phyloP scores from a whole-genome alignment of 805 yeast species.

The Wickerhamiella parazyma region DNA sequence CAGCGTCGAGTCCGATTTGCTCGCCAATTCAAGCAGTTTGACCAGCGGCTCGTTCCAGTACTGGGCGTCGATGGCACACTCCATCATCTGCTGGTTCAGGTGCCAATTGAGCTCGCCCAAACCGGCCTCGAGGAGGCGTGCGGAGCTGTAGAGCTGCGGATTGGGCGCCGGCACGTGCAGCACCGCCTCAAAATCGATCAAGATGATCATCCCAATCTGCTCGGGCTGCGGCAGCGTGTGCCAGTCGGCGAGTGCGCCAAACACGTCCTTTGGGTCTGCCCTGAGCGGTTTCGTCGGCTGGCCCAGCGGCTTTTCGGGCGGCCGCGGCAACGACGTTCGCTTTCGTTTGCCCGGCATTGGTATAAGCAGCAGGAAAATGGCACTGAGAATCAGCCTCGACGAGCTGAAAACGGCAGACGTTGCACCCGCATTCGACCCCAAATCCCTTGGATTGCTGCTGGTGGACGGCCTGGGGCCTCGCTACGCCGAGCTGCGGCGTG shows the following conservation, averaged over 20 bases:
- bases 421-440: slow-evolving; percentile 38
- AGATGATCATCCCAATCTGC: background rate
- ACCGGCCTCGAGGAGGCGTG: slow-evolving; percentile 10
- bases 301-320: background rate
- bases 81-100: slow-evolving; percentile 1
- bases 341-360: no score
- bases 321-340: no score
- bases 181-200: slow-evolving; percentile 10
- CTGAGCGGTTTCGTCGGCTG: background rate
- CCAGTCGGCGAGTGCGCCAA: slow-evolving; percentile 7
- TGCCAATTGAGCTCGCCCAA: slow-evolving; percentile 14
- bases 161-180: slow-evolving; percentile 14
- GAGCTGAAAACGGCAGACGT: slow-evolving; percentile 26
- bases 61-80: background rate
- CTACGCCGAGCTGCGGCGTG: slow-evolving; percentile 29
- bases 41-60: slow-evolving; percentile 15
- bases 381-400: background rate
- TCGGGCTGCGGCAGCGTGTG: background rate
- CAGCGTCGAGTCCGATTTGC: background rate
- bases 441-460: slow-evolving; percentile 41
- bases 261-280: background rate
- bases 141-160: slow-evolving; percentile 11
- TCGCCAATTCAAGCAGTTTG: slow-evolving; percentile 11
- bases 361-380: background rate
- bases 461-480: slow-evolving; percentile 31